These are phyloP conservation scores for Flaveria linearis DNA, from an alignment of 129 eudicot species.

Conservation along the genomic window DNA sequence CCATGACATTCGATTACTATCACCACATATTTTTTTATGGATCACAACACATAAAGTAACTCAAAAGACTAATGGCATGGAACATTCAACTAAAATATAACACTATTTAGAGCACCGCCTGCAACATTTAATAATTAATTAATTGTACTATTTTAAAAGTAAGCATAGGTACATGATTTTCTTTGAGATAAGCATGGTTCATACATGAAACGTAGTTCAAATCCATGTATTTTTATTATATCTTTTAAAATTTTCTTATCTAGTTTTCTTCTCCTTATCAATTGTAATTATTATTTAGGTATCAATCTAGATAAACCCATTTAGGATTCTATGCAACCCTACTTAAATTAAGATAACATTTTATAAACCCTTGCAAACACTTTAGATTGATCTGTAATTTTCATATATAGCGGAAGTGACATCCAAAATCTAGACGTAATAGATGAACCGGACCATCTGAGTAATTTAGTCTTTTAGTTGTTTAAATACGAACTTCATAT, in stretches of 20 bases:
- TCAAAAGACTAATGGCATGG: slow-evolving; percentile 13
- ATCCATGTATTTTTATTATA: too few species aligned
- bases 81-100: slow-evolving; percentile 19
- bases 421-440: background rate
- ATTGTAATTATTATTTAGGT: too few species aligned
- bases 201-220: too few species aligned
- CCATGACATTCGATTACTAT: too few species aligned
- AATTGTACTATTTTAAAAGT: slow-evolving; percentile 25
- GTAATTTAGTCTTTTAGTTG: background rate
- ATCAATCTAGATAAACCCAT: too few species aligned
- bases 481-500: background rate
- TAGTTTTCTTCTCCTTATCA: too few species aligned
- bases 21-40: background rate
- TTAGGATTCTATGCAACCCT: too few species aligned
- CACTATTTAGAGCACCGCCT: slow-evolving; percentile 5
- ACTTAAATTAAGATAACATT: too few species aligned
- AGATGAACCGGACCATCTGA: background rate
- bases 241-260: too few species aligned
- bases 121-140: background rate
- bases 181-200: slow-evolving; percentile 9
- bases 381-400: background rate
- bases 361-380: too few species aligned
- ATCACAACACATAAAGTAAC: slow-evolving; percentile 17
- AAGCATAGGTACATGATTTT: slow-evolving; percentile 28
- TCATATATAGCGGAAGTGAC: background rate